A percentile compares a stretch with the other conserved stretches of the same genome.
These are phyloP conservation scores for Gynandropsis gynandra DNA, from an alignment of 345 rosid genomes.

Conservation along the genomic window DNA sequence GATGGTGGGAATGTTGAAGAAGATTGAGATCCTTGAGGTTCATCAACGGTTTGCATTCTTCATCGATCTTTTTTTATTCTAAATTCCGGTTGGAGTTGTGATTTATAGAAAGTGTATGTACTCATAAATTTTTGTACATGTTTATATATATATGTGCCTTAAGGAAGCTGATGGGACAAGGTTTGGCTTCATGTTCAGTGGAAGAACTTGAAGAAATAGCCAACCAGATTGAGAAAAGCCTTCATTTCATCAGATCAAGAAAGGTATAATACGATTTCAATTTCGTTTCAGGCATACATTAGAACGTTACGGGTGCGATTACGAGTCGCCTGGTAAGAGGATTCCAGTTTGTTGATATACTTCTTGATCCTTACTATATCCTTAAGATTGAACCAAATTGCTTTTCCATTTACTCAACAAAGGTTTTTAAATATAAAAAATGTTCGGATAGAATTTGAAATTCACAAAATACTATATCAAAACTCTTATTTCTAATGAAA, in stretches of 20 bases:
- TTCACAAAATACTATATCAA: too few species aligned
- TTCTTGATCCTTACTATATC: too few species aligned
- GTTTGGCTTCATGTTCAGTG: conserved; percentile 33
- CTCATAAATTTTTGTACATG: conserved; percentile 8
- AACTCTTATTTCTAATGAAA: too few species aligned
- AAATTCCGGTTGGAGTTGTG: background rate
- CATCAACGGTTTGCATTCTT: conserved; percentile 36
- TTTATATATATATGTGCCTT: background rate
- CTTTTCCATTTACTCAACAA: too few species aligned
- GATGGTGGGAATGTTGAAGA: conserved; percentile 30
- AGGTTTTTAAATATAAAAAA: too few species aligned
- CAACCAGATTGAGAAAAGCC: conserved; percentile 41
- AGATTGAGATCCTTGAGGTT: conserved; percentile 47
- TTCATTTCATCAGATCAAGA: conserved; percentile 42
- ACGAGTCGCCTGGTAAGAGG: background rate
- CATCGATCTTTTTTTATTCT: background rate
- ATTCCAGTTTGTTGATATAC: background rate
- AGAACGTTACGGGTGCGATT: background rate
- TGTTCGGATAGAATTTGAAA: too few species aligned
- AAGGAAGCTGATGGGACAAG: conserved; percentile 55
- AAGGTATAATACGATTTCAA: conserved; percentile 35
- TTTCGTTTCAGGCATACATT: too few species aligned
- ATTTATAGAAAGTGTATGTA: background rate
- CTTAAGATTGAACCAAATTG: too few species aligned
- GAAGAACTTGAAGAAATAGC: conserved; percentile 41